These are phyloP conservation scores for Phytophthora colocasiae DNA, from an alignment of 352 stramenopile genomes.

Conservation along the genomic window DNA sequence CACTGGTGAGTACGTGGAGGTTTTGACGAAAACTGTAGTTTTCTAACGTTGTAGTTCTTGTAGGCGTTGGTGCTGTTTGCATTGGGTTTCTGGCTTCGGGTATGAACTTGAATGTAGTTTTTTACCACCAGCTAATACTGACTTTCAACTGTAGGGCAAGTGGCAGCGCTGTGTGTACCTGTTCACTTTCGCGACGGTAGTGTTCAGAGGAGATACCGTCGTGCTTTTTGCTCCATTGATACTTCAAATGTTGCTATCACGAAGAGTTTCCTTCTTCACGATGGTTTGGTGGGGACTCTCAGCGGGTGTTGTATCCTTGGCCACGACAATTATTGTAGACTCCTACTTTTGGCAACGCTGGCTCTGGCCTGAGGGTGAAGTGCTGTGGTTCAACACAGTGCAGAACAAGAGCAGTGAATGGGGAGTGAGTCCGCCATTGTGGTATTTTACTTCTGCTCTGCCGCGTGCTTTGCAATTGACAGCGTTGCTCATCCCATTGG, in stretches of 20 bases:
- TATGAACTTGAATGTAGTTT: constrained; percentile 3
- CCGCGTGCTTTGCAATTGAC: constrained; percentile 90
- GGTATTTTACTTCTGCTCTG: constrained; percentile 97
- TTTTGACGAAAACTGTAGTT: not conserved
- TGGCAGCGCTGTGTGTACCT: constrained; percentile 70
- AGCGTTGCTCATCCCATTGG: constrained; percentile 83
- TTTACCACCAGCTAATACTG: not conserved
- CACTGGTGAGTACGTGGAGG: constrained; percentile 65
- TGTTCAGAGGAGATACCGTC: constrained; percentile 98
- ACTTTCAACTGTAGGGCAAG: constrained; percentile 31
- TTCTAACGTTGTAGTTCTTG: constrained; percentile 5
- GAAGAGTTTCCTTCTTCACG: constrained; percentile 70
- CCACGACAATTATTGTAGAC: constrained; percentile 91
- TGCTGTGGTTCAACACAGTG: constrained; percentile 97
- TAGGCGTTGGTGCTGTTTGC: constrained; percentile 72
- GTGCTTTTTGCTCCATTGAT: constrained; percentile 95
- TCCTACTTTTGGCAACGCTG: constrained; percentile 95
- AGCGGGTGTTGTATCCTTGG: constrained; percentile 73
- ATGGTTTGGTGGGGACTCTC: constrained; percentile 87
- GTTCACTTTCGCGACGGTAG: constrained; percentile 92
- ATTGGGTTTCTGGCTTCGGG: constrained; percentile 68
- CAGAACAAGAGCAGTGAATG: constrained; percentile 98
- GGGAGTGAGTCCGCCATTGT: constrained; percentile 95
- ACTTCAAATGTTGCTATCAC: constrained; percentile 89
- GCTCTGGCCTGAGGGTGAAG: constrained; percentile 98